A percentile compares a stretch with the other conserved stretches of the same genome.
Conservation (phyloP, 2,329 filamentous ascomycete genomes). For the Fusarium sp. region DNA sequence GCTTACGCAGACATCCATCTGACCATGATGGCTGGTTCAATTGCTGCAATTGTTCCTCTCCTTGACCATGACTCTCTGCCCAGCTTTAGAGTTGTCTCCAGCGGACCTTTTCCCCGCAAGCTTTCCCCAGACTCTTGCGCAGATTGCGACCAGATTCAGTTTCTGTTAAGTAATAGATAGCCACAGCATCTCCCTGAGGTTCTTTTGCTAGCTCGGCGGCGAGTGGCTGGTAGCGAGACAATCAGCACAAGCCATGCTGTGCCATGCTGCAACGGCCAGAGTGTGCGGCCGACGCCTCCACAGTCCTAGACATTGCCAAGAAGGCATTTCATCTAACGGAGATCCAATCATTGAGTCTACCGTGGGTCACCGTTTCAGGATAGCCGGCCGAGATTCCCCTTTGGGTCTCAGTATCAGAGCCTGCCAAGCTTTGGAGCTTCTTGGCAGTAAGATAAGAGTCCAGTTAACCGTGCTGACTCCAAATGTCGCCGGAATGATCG, state of each 20-base stretch:
- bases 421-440: constrained; percentile 27
- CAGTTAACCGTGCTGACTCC: not conserved
- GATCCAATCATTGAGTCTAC: not conserved
- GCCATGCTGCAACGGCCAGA: constrained; percentile 7
- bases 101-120: constrained; percentile 23
- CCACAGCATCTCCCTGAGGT: not conserved
- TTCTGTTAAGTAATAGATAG: constrained; percentile 25
- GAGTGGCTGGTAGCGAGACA: constrained; percentile 11
- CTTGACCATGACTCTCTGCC: constrained; percentile 5
- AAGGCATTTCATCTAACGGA: not conserved
- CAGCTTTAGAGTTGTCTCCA: too few relatives aligned
- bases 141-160: constrained; percentile 5
- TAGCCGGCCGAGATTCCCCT: constrained; percentile 21
- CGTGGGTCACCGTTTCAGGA: constrained; percentile 9
- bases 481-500: constrained; percentile 8
- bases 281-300: constrained; percentile 9
- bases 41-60: constrained; percentile 3
- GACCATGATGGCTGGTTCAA: not conserved
- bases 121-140: constrained; percentile 23
- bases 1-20: constrained; percentile 8
- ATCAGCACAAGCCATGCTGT: too few relatives aligned
- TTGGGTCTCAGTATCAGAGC: constrained; percentile 10
- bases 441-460: constrained; percentile 34
- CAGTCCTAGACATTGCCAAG: constrained; percentile 9
- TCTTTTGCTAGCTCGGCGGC: constrained; percentile 1